Evolutionary conservation across 768 basidiomycete genomes (phyloP), one percentile per base, ranked within the genome.

Genomic region (Mrakia gelida): DNA sequence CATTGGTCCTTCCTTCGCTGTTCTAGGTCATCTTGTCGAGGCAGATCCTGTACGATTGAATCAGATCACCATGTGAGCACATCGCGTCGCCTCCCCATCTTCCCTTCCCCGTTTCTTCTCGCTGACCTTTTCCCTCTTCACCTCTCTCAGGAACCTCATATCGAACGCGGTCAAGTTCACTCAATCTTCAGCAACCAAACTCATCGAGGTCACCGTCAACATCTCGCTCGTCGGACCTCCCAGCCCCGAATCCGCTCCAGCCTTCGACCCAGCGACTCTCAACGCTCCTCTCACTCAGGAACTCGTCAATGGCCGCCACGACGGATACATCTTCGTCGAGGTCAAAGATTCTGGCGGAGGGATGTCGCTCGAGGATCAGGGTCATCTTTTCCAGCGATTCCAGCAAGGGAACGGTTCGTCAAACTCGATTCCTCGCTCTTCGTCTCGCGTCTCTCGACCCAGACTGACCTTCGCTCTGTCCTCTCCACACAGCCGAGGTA

Each of bases 391-490:
- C 34, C 54, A 73, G 56, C 1, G 72, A 26, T 73, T 73, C 34
- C 30, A 73, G 34, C 72, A 73, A n/a, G 72, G 72, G 15, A 73
- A 73, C 23, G 72, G 59, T 71, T 41, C 30, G 63, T 65, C 8
- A 5, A 41, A 2, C 0, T 43, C 68, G 23, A 16, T 26, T 9
- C 43, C 15, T 1, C 8, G n/a, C 28, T 28, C 43, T 21, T 26
- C 28, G 26, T 28, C 43, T 8, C 26, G 21, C 9, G 38, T 15
- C n/a, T n/a, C n/a, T n/a, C n/a, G 28, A 34, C 4, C 26, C 6
- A 30, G 10, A 13, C 38, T 67, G 34, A 67, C 16, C n/a, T 18
- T 59, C 54, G 2, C 13, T 3, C 6, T 59, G 13, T 65, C 9
- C 13, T 67, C 38, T 67, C 32, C 8, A 7, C 4, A 11, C 41